Percentiles rank a stretch among this genome's conserved stretches.
Conservation (phyloP, 2,329 filamentous ascomycete species). For the Thielaviopsis populi region DNA sequence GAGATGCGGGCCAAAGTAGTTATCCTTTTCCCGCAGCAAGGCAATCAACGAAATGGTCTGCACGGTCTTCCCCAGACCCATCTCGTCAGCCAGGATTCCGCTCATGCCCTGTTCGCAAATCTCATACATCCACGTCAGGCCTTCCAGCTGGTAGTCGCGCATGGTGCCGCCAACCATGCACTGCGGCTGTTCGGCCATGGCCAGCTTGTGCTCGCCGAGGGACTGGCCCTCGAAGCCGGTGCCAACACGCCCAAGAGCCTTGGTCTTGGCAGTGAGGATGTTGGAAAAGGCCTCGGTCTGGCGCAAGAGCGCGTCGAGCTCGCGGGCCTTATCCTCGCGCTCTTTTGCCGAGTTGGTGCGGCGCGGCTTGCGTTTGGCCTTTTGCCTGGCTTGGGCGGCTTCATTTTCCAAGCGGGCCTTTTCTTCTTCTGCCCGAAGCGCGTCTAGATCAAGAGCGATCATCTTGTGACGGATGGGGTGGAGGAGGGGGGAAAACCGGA, state of each 20-base stretch:
- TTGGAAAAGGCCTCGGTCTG: conserved; percentile 48
- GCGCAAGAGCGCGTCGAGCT: conserved; percentile 43
- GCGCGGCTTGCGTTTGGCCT: conserved; percentile 32
- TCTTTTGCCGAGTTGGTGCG: conserved; percentile 40
- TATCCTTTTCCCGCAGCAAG: conserved; percentile 70
- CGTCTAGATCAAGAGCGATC: conserved; percentile 17
- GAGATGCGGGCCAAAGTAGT: conserved; percentile 71
- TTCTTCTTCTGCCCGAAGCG: conserved; percentile 26
- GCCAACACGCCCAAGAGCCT: conserved; percentile 46
- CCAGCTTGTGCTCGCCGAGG: conserved; percentile 49
- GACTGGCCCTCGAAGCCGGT: conserved; percentile 44
- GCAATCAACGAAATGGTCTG: conserved; percentile 83
- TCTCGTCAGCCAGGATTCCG: conserved; percentile 84
- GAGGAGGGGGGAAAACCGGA: background rate
- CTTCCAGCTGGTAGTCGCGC: conserved; percentile 88
- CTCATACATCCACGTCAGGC: conserved; percentile 90
- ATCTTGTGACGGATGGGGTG: background rate
- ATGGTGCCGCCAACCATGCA: conserved; percentile 78
- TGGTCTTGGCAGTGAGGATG: conserved; percentile 48
- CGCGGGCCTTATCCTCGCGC: conserved; percentile 34
- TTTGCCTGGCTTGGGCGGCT: conserved; percentile 31
- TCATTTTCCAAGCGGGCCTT: conserved; percentile 26
- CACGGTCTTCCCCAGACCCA: conserved; percentile 84
- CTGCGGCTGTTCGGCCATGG: conserved; percentile 72
- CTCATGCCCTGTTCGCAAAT: conserved; percentile 66